Percentiles rank a stretch among this genome's conserved stretches.
Evolutionary conservation across 2,329 filamentous ascomycete genomes (phyloP).

Genomic region (Claviceps sp.): DNA sequence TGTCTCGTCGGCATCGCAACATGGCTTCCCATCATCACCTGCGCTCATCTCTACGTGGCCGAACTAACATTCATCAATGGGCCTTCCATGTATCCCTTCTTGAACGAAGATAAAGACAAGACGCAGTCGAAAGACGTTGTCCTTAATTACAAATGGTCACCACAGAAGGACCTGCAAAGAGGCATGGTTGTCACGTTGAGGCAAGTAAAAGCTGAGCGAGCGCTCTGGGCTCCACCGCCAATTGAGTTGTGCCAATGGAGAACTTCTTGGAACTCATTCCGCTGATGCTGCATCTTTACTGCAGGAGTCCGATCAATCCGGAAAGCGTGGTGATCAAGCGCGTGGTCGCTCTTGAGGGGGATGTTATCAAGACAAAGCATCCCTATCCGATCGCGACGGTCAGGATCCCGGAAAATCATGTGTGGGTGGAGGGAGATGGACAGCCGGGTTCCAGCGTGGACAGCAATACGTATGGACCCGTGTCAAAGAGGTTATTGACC

Average conservation of each 20-base stretch:
- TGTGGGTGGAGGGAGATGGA: constrained; percentile 93
- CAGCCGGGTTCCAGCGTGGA: constrained; percentile 57
- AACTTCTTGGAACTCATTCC: not conserved
- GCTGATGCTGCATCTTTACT: not conserved
- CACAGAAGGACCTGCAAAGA: constrained; percentile 43
- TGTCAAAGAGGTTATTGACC: constrained; percentile 60
- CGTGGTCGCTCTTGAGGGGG: constrained; percentile 68
- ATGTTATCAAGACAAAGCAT: constrained; percentile 53
- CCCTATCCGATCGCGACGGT: constrained; percentile 44
- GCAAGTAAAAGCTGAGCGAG: constrained; percentile 21
- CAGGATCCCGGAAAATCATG: constrained; percentile 65
- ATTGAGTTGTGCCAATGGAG: too few species aligned
- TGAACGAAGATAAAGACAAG: constrained; percentile 53
- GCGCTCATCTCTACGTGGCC: constrained; percentile 47
- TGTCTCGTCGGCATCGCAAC: constrained; percentile 40
- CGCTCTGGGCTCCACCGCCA: too few species aligned
- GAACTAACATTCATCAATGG: constrained; percentile 45
- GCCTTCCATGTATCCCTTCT: constrained; percentile 62
- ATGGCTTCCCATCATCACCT: constrained; percentile 49
- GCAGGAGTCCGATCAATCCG: constrained; percentile 57
- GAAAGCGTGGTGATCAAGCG: constrained; percentile 65
- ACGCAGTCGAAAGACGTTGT: constrained; percentile 41
- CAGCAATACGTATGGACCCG: constrained; percentile 82
- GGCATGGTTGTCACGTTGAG: constrained; percentile 66
- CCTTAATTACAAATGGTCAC: constrained; percentile 44